These are phyloP conservation scores for Amoebophrya sp. DNA, from an alignment of 169 alveolate species.

Conservation along the genomic window DNA sequence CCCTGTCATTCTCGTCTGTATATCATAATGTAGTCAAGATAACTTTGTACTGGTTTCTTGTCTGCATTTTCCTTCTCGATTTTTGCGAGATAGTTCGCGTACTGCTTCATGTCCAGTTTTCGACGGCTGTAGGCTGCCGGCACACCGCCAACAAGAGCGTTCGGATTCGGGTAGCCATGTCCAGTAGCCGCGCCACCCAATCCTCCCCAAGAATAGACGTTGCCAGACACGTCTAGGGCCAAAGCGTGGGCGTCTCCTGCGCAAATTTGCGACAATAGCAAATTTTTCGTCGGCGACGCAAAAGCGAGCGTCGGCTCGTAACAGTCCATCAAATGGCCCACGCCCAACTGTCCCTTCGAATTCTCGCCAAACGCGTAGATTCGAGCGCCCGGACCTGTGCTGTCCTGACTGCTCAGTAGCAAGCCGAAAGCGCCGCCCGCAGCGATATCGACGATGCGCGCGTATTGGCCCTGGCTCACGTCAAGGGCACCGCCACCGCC, in stretches of 20 bases:
- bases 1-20: too few species aligned
- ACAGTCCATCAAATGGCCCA: conserved; percentile 18
- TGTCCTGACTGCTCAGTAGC: background rate
- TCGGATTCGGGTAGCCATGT: background rate
- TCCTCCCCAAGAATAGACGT: background rate
- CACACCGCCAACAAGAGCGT: background rate
- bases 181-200: background rate
- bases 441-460: background rate
- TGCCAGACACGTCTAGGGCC: background rate
- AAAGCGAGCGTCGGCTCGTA: conserved; percentile 13
- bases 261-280: background rate
- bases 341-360: background rate
- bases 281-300: background rate
- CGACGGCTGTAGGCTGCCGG: background rate
- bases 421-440: conserved; percentile 18
- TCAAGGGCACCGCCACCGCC: background rate
- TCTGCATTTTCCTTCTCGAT: background rate
- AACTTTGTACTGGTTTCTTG: background rate
- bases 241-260: background rate
- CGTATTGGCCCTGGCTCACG: background rate
- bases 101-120: background rate
- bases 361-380: background rate
- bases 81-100: background rate
- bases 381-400: background rate
- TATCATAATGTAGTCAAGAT: too few species aligned